A percentile compares a stretch with the other conserved stretches of the same genome.
These are phyloP conservation scores for Scedosporium apiospermum DNA, from an alignment of 2,329 filamentous ascomycete genomes.

Conservation along the genomic window DNA sequence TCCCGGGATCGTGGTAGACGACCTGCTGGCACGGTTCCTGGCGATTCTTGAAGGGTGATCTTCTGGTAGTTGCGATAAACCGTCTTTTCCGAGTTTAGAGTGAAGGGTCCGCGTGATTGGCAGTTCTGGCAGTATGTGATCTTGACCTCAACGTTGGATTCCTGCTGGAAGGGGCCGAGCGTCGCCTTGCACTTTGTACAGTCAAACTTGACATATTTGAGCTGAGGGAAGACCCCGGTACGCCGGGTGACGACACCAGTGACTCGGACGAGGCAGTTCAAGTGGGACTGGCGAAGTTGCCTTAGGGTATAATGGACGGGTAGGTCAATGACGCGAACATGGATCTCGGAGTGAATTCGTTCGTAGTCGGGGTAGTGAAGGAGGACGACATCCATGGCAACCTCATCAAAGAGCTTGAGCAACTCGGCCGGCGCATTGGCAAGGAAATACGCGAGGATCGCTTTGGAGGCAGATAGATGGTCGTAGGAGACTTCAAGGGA, in stretches of 20 bases:
- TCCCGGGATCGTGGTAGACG: conserved; percentile 88
- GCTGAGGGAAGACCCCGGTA: conserved; percentile 90
- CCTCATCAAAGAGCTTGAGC: conserved; percentile 90
- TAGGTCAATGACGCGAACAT: conserved; percentile 91
- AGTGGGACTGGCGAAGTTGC: conserved; percentile 86
- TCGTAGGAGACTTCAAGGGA: conserved; percentile 94
- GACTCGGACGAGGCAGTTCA: conserved; percentile 92
- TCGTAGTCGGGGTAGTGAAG: conserved; percentile 97
- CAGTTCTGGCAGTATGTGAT: conserved; percentile 95
- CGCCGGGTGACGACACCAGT: conserved; percentile 91
- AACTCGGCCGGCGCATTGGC: conserved; percentile 94
- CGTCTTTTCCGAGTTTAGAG: conserved; percentile 91
- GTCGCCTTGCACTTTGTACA: conserved; percentile 88
- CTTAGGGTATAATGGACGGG: conserved; percentile 92
- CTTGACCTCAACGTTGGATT: conserved; percentile 92
- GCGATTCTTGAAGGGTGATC: conserved; percentile 91
- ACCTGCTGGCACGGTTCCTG: conserved; percentile 90
- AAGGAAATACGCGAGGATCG: conserved; percentile 88
- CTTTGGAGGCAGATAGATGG: conserved; percentile 82
- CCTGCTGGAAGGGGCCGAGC: conserved; percentile 92
- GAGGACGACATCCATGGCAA: conserved; percentile 91
- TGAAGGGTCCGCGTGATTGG: conserved; percentile 90
- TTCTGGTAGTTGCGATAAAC: conserved; percentile 99
- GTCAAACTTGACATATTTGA: conserved; percentile 98
- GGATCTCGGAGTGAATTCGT: conserved; percentile 93